phyloP scores from a whole-genome alignment of 805 yeast species.

The Cyberlindnera subsufficiens region DNA sequence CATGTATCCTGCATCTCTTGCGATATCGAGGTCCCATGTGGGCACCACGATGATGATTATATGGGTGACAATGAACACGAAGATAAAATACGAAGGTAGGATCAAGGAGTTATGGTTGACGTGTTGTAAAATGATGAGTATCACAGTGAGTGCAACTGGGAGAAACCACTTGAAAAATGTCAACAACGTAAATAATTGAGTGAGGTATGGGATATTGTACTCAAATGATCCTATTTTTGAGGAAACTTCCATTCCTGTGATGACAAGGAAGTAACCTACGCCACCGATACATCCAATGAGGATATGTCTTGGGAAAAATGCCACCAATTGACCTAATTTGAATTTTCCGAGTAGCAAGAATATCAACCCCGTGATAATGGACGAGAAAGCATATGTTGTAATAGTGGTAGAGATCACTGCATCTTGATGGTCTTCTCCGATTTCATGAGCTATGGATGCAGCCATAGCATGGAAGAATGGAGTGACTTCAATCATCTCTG shows the following conservation, averaged over 20 bases:
- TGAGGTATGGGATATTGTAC: slow-evolving; percentile 54
- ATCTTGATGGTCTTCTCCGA: slow-evolving; percentile 44
- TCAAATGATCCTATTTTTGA: slow-evolving; percentile 69
- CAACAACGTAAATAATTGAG: slow-evolving; percentile 35
- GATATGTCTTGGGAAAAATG: slow-evolving; percentile 94
- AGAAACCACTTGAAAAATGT: slow-evolving; percentile 60
- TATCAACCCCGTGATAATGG: slow-evolving; percentile 80
- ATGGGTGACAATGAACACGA: slow-evolving; percentile 67
- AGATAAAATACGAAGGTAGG: slow-evolving; percentile 76
- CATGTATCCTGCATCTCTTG: slow-evolving; percentile 80
- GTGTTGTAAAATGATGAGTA: slow-evolving; percentile 59
- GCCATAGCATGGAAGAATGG: slow-evolving; percentile 98
- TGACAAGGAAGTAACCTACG: slow-evolving; percentile 87
- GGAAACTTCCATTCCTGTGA: slow-evolving; percentile 90
- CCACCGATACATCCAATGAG: slow-evolving; percentile 98
- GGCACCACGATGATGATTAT: slow-evolving; percentile 61
- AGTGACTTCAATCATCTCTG: slow-evolving; percentile 98
- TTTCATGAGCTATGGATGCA: slow-evolving; percentile 48
- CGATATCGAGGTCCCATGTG: slow-evolving; percentile 48
- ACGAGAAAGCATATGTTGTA: slow-evolving; percentile 74
- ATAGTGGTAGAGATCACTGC: slow-evolving; percentile 80
- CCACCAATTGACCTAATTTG: slow-evolving; percentile 78
- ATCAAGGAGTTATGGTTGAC: slow-evolving; percentile 59
- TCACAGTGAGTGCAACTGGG: slow-evolving; percentile 59
- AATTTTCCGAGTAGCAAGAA: slow-evolving; percentile 75